These are phyloP conservation scores for Flaveria robusta DNA, from an alignment of 129 eudicot genomes.

Conservation along the genomic window DNA sequence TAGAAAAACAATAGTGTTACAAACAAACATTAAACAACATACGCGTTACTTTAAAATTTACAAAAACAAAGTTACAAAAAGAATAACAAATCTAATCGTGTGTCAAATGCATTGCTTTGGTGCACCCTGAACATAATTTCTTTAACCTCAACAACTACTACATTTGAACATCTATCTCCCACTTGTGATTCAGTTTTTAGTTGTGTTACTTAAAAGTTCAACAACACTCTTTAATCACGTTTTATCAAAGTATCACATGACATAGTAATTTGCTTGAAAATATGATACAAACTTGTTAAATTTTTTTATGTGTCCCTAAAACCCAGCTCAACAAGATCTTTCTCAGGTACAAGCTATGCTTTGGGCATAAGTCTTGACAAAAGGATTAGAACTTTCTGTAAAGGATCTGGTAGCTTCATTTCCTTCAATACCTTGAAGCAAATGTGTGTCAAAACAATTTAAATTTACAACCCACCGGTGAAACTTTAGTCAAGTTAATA, in stretches of 20 bases:
- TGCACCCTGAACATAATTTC: constrained; percentile 25
- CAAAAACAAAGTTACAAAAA: constrained; percentile 24
- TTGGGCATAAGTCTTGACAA: constrained; percentile 60
- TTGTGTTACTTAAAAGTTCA: constrained; percentile 75
- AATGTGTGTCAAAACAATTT: constrained; percentile 26
- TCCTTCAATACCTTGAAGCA: constrained; percentile 74
- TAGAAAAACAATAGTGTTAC: background rate
- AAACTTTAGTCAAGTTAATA: no score
- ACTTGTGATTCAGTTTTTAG: constrained; percentile 64
- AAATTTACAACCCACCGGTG: background rate
- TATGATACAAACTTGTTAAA: no score
- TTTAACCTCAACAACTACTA: background rate
- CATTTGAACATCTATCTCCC: constrained; percentile 1
- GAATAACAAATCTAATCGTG: constrained; percentile 28
- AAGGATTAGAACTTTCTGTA: constrained; percentile 48
- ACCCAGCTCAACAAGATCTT: constrained; percentile 80
- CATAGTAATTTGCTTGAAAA: constrained; percentile 68
- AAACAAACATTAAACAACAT: constrained; percentile 24
- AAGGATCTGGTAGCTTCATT: no score
- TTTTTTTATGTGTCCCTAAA: constrained; percentile 54
- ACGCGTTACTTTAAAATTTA: constrained; percentile 11
- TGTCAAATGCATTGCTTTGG: constrained; percentile 24
- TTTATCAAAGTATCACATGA: constrained; percentile 65
- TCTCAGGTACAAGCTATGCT: constrained; percentile 71
- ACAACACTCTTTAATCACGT: constrained; percentile 78